Evolutionary conservation across 139 green algal species (phyloP).

Genomic region (Chloropicon primus): DNA sequence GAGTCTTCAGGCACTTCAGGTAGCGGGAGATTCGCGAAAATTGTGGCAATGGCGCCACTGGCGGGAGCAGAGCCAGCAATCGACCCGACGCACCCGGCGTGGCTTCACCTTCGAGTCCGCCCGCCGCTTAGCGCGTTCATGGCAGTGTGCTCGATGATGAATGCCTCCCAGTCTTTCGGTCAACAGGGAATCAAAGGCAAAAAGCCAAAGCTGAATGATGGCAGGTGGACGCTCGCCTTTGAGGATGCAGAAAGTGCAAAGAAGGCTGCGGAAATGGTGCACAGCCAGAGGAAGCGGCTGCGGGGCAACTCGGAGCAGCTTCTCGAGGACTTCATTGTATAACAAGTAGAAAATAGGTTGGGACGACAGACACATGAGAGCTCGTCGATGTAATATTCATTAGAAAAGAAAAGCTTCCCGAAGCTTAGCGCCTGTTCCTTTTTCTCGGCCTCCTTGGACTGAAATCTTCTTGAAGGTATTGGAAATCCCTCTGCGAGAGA

Average conservation of each 20-base stretch:
- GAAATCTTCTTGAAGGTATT: neutral
- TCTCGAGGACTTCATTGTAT: neutral
- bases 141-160: slow-evolving; percentile 1
- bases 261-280: neutral
- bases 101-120: slow-evolving; percentile 30
- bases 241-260: slow-evolving; percentile 13
- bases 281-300: neutral
- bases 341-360: too few relatives aligned
- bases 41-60: slow-evolving; percentile 23
- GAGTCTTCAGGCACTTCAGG: neutral
- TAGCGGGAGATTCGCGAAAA: neutral
- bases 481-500: neutral
- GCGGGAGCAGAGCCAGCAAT: slow-evolving; percentile 14
- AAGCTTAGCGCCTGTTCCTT: neutral
- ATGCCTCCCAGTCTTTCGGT: neutral
- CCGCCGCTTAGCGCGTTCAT: slow-evolving; percentile 11
- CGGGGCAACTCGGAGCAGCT: neutral
- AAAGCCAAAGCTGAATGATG: slow-evolving; percentile 16
- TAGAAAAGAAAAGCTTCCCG: too few relatives aligned
- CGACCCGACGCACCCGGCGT: slow-evolving; percentile 25
- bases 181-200: neutral
- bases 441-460: neutral
- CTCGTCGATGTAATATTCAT: too few relatives aligned
- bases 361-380: too few relatives aligned
- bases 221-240: slow-evolving; percentile 32